Evolutionary conservation across 2,329 filamentous ascomycete species (phyloP), one percentile per base, ranked within the genome.

Genomic region (Thelonectria blattea): DNA sequence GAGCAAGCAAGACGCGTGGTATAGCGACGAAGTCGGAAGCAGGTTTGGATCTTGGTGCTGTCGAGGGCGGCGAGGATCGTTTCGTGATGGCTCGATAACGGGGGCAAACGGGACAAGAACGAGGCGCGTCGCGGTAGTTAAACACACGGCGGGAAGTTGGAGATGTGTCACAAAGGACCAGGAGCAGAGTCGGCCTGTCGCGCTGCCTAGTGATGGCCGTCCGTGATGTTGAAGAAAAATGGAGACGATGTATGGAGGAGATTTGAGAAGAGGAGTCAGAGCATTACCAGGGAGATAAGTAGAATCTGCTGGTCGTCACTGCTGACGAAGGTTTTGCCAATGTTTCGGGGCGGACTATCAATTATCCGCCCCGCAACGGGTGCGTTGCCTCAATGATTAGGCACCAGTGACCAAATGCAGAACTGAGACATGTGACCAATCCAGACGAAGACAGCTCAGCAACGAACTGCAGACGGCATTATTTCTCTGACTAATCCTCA

Each of bases 401-500:
- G n/a, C 41, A 43, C 2, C 41, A 20, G 18, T 43, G 18, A 47
- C 14, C 32, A 6, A 27, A 12, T 9, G 8, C n/a, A 8, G 52
- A 47, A 9, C n/a, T 17, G 18, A 48, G 34, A 32, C 53, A 49
- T 48, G 34, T 56, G 53, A 56, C 34, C 30, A 34, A 47, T 15
- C 45, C 45, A 15, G 10, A 3, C 22, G 22, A 24, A 24, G 27
- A 30, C 27, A 30, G 27, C 43, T 22, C 43, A 27, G 27, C 27
- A 62, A 64, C 50, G 37, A 47, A 58, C 24, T 34, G 15, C 34
- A 15, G 12, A 37, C 34, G 22, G 39, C 50, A 17, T 49, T 17
- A 56, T 60, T 54, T 24, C 32, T 49, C 37, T 71, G 62, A 71
- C 68, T 70, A 71, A 70, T 70, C 63, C 47, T 51, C 17, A 47